Evolutionary conservation across 306 rosid genomes (phyloP).

Genomic region (Gleditsia sinensis): DNA sequence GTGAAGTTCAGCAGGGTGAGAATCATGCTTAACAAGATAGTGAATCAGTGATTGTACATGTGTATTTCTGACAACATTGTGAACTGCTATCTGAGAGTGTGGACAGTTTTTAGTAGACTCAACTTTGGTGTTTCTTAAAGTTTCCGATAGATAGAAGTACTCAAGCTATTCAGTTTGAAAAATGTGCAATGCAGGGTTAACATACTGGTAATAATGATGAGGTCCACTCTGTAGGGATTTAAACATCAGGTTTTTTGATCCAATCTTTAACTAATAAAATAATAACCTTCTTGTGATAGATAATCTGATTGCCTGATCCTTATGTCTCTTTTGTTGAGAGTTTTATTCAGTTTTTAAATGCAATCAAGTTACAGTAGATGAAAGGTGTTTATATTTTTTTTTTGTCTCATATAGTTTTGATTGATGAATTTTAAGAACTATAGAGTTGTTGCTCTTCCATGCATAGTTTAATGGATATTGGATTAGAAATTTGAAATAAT

Average conservation of each 20-base stretch:
- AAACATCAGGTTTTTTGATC: not conserved
- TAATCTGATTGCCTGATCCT: not conserved
- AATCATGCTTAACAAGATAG: slow-evolving; percentile 34
- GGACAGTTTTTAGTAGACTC: not conserved
- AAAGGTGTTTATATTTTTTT: not conserved
- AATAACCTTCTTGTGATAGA: not conserved
- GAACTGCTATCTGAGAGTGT: slow-evolving; percentile 2
- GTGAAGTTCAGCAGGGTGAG: slow-evolving; percentile 96
- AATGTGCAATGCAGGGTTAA: not conserved
- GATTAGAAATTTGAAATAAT: not conserved
- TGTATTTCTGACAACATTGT: slow-evolving; percentile 12
- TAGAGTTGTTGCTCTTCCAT: not conserved
- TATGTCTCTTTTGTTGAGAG: not conserved
- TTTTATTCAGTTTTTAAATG: not conserved
- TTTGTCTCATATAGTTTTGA: not conserved
- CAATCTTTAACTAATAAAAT: not conserved
- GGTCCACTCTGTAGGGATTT: not conserved
- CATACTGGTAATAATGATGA: not conserved
- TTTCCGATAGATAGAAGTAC: not conserved
- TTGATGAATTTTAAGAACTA: slow-evolving; percentile 3
- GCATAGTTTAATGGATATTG: not conserved
- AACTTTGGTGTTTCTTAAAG: not conserved
- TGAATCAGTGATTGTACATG: slow-evolving; percentile 17
- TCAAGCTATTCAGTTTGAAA: not conserved
- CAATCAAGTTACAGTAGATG: not conserved